Percentiles rank a stretch among this genome's conserved stretches.
phyloP scores from a whole-genome alignment of 108 stramenopile species.

The Aurantiochytrium sp. region DNA sequence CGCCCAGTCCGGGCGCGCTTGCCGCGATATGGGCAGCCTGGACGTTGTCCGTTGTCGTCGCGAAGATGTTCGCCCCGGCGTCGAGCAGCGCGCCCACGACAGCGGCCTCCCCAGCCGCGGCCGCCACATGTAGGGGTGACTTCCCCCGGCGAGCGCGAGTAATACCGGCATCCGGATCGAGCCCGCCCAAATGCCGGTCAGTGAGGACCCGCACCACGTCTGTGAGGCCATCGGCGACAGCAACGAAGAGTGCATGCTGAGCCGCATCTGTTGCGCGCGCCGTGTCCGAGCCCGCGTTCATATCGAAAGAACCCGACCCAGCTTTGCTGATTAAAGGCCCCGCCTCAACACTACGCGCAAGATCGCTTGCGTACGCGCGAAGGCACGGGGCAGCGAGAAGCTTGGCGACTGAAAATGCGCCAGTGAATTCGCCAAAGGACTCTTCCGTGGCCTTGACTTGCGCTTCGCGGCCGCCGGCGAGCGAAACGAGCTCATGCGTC shows the following conservation, averaged over 20 bases:
- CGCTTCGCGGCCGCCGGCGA: not conserved
- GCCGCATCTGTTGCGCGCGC: not conserved
- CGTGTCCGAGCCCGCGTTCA: not conserved
- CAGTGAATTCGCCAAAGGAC: not conserved
- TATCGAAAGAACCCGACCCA: too few relatives aligned
- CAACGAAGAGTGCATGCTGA: not conserved
- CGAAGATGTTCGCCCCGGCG: not conserved
- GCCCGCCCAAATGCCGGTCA: not conserved
- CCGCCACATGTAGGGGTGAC: not conserved
- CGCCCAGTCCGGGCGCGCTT: not conserved
- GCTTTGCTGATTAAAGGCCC: too few relatives aligned
- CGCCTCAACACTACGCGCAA: not conserved
- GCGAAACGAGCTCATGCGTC: not conserved
- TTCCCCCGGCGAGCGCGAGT: not conserved
- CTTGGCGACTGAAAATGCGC: not conserved
- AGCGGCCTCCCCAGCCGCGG: not conserved
- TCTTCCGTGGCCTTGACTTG: not conserved
- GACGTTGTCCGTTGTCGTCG: not conserved
- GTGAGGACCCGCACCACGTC: not conserved
- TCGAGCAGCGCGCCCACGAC: not conserved
- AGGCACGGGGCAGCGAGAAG: not conserved
- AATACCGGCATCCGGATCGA: not conserved
- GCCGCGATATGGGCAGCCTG: constrained; percentile 7
- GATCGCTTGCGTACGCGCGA: not conserved
- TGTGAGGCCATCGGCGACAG: not conserved